Evolutionary conservation across 2,329 filamentous ascomycete species (phyloP).

Genomic region (Sporothrix pallida): DNA sequence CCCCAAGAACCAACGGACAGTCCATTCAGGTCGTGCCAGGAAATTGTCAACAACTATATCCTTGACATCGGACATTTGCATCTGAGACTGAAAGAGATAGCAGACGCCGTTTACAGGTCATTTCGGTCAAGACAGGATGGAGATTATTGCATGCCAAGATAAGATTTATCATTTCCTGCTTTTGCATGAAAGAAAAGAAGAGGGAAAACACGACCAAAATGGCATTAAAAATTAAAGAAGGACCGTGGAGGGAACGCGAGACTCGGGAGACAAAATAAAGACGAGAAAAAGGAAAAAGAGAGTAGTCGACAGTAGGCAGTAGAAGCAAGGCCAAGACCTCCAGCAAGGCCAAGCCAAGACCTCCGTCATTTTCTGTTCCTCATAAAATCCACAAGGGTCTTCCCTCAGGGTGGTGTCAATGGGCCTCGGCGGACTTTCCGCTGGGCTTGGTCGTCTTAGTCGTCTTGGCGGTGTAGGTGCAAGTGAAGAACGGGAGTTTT

Average conservation of each 20-base stretch:
- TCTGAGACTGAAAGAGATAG: background rate
- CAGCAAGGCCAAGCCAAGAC: too few relatives aligned
- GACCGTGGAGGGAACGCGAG: background rate
- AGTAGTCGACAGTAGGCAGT: too few relatives aligned
- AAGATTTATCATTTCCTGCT: background rate
- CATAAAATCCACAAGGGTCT: too few relatives aligned
- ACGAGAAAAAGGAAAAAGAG: background rate
- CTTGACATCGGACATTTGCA: too few relatives aligned
- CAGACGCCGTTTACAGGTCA: background rate
- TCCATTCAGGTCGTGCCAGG: too few relatives aligned
- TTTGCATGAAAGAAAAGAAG: background rate
- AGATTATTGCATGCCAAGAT: background rate
- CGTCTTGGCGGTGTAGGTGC: too few relatives aligned
- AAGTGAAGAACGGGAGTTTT: background rate
- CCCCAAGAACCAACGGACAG: too few relatives aligned
- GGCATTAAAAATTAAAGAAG: background rate
- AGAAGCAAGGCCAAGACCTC: too few relatives aligned
- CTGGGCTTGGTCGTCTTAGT: too few relatives aligned
- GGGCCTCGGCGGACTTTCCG: background rate
- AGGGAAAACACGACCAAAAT: background rate
- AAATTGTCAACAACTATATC: too few relatives aligned
- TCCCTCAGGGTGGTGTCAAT: background rate
- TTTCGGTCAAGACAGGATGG: background rate
- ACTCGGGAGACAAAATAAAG: background rate
- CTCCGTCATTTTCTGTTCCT: too few relatives aligned